These are phyloP conservation scores for Schrenkiella parvula DNA, from an alignment of 345 rosid genomes.

Conservation along the genomic window DNA sequence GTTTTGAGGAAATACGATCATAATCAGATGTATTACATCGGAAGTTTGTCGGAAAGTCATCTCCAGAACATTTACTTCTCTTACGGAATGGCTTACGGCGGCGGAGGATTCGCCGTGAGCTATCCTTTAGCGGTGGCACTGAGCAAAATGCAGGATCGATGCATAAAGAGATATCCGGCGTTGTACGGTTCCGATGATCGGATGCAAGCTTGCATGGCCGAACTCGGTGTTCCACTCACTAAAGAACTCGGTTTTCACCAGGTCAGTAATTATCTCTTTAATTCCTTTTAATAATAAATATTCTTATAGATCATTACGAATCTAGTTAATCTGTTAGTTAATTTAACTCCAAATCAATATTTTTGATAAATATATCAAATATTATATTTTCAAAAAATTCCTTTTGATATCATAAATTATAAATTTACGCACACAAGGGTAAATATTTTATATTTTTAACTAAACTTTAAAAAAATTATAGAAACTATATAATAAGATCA, in stretches of 20 bases:
- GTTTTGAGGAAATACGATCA: constrained; percentile 78
- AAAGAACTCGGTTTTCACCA: constrained; percentile 97
- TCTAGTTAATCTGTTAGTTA: not conserved
- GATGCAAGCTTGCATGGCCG: constrained; percentile 99
- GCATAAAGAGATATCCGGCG: constrained; percentile 87
- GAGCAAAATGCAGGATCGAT: constrained; percentile 78
- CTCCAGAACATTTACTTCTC: constrained; percentile 93
- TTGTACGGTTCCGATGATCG: constrained; percentile 97
- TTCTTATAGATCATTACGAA: constrained; percentile 1
- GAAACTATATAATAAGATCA: not conserved
- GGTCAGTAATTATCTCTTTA: constrained; percentile 41
- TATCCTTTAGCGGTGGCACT: constrained; percentile 87
- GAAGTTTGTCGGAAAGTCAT: constrained; percentile 92
- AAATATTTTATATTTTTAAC: not conserved
- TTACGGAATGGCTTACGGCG: constrained; percentile 98
- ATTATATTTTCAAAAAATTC: not conserved
- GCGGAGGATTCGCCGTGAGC: constrained; percentile 96
- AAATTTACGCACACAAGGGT: not conserved
- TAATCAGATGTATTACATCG: constrained; percentile 81
- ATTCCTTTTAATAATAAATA: not conserved
- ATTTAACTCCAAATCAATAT: not conserved
- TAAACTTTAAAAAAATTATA: not conserved
- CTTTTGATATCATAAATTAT: not conserved
- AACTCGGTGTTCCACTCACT: constrained; percentile 99
- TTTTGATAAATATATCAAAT: no score